Conservation (phyloP, 2,329 filamentous ascomycete species). For the Fusarium gaditjirri region DNA sequence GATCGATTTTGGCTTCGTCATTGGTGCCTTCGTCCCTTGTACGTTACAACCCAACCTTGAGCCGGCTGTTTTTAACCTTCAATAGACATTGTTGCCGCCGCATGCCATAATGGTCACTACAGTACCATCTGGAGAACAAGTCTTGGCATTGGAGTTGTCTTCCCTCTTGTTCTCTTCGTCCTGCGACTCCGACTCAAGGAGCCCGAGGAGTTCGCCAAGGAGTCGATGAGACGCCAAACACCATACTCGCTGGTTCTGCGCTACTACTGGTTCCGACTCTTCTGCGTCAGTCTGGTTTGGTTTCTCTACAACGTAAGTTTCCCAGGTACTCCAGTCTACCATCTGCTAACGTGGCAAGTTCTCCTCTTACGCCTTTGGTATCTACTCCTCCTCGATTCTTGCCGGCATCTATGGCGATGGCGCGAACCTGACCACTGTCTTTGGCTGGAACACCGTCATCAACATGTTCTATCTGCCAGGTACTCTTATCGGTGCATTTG, state of each 20-base stretch:
- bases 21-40: constrained; percentile 80
- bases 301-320: constrained; percentile 78
- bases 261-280: constrained; percentile 80
- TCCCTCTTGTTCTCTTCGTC: constrained; percentile 76
- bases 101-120: constrained; percentile 68
- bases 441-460: constrained; percentile 90
- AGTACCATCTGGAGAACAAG: constrained; percentile 84
- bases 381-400: constrained; percentile 84
- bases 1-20: constrained; percentile 85
- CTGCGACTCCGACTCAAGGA: constrained; percentile 80
- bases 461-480: constrained; percentile 92
- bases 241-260: constrained; percentile 66
- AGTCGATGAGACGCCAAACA: constrained; percentile 72
- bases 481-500: constrained; percentile 78
- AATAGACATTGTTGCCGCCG: constrained; percentile 63
- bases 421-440: constrained; percentile 76
- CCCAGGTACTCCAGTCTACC: fast-evolving
- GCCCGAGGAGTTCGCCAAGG: constrained; percentile 78
- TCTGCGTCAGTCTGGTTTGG: constrained; percentile 79
- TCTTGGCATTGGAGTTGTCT: constrained; percentile 81
- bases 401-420: constrained; percentile 68
- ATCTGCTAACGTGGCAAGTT: constrained; percentile 59
- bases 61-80: not conserved
- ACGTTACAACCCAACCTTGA: not conserved
- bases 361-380: constrained; percentile 83